Evolutionary conservation across 1,284 basidiomycete genomes (phyloP).

Genomic region (Cutaneotrichosporon sp.): DNA sequence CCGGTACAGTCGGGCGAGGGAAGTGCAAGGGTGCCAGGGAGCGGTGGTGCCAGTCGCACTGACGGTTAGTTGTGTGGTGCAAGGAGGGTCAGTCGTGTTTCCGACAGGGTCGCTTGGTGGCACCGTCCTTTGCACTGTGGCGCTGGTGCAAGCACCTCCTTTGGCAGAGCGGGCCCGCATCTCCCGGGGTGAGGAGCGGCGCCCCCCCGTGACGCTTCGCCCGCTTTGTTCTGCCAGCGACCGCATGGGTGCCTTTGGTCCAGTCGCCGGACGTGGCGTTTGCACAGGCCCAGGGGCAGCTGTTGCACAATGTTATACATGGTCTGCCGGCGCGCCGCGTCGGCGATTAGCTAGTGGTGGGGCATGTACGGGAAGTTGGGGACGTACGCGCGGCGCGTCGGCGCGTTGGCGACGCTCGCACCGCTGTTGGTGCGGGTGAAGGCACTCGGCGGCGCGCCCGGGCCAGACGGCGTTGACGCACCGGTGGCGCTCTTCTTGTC

Average conservation of each 20-base stretch:
- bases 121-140: too few species aligned
- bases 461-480: background rate
- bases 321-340: constrained; percentile 3
- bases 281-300: background rate
- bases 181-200: too few species aligned
- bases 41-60: too few species aligned
- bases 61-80: too few species aligned
- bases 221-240: too few species aligned
- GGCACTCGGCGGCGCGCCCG: constrained; percentile 6
- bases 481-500: constrained; percentile 8
- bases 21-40: too few species aligned
- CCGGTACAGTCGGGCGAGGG: too few species aligned
- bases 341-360: constrained; percentile 1
- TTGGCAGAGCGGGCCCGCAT: too few species aligned
- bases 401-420: background rate
- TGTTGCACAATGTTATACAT: constrained; percentile 1
- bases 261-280: background rate
- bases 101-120: too few species aligned
- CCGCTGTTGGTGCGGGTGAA: background rate
- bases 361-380: constrained; percentile 2
- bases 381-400: background rate
- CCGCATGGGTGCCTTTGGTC: background rate
- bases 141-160: too few species aligned
- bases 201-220: too few species aligned
- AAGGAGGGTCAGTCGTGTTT: too few species aligned